These are phyloP conservation scores for Colletotrichum tropicicola DNA, from an alignment of 2,329 filamentous ascomycete species.

Conservation along the genomic window DNA sequence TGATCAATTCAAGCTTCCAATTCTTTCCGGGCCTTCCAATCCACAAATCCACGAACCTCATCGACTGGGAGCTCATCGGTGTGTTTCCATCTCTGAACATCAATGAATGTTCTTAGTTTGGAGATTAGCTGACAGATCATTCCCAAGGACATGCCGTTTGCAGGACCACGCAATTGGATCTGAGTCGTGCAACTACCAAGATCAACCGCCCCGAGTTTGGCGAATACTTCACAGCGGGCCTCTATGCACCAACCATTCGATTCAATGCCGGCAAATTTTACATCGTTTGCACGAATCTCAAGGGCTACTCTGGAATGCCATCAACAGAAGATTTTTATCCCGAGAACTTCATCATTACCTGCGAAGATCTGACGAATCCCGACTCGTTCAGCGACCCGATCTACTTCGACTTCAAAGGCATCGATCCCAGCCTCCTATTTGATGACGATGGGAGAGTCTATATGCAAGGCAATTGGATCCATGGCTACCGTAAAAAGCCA, in stretches of 20 bases:
- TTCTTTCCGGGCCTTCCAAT: constrained; percentile 64
- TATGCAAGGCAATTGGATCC: constrained; percentile 31
- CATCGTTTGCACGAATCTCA: constrained; percentile 35
- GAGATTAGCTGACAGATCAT: background rate
- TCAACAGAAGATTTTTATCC: no score
- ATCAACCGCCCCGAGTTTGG: no score
- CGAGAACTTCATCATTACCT: constrained; percentile 34
- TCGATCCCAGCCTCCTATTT: constrained; percentile 50
- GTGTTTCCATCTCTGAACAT: no score
- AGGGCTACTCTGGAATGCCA: background rate
- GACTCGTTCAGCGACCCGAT: constrained; percentile 40
- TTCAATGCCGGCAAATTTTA: constrained; percentile 34
- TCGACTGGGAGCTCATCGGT: constrained; percentile 40
- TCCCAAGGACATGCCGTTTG: background rate
- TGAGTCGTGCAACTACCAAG: no score
- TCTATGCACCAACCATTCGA: constrained; percentile 37
- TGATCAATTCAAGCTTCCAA: constrained; percentile 67
- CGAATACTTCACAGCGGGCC: constrained; percentile 16
- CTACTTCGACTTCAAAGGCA: constrained; percentile 41
- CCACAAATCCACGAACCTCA: constrained; percentile 43
- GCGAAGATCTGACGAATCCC: constrained; percentile 35
- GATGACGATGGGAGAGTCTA: constrained; percentile 52
- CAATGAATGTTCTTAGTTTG: background rate
- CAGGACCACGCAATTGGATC: background rate
- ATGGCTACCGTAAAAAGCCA: no score